Conservation (phyloP, 257 asterid species). For the Solanum chmielewskii region DNA sequence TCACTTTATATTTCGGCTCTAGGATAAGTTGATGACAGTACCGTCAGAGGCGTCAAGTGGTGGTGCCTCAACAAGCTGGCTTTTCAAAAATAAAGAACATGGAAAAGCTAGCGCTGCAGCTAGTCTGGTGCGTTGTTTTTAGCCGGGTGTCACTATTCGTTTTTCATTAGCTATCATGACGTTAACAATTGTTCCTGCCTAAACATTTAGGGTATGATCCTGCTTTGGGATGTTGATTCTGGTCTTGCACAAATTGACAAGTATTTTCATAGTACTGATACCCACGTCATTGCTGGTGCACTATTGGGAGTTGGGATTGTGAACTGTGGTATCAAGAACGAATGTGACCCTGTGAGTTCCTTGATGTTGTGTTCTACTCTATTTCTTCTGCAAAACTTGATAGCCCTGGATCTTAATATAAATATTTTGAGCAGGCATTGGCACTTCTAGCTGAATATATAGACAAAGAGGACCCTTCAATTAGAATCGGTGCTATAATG, state of each 20-base stretch:
- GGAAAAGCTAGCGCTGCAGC: slow-evolving; percentile 98
- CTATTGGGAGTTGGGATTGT: slow-evolving; percentile 92
- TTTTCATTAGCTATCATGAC: not conserved
- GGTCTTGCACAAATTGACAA: slow-evolving; percentile 96
- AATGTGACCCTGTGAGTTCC: slow-evolving; percentile 85
- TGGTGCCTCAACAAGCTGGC: slow-evolving; percentile 82
- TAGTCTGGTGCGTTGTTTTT: slow-evolving; percentile 51
- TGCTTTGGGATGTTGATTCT: slow-evolving; percentile 92
- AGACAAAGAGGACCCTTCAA: slow-evolving; percentile 62
- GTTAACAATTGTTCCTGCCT: slow-evolving; percentile 3
- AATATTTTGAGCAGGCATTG: slow-evolving; percentile 47
- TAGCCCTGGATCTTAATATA: not conserved
- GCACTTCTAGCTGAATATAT: slow-evolving; percentile 77
- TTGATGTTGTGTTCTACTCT: not conserved
- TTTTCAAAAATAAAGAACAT: slow-evolving; percentile 84
- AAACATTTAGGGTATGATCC: slow-evolving; percentile 70
- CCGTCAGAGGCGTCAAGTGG: slow-evolving; percentile 70
- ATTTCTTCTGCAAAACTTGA: not conserved
- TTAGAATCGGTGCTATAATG: slow-evolving; percentile 93
- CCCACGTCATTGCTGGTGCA: slow-evolving; percentile 73
- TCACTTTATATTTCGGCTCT: not conserved
- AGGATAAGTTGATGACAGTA: slow-evolving; percentile 90
- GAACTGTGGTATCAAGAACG: slow-evolving; percentile 62
- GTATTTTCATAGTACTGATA: slow-evolving; percentile 75
- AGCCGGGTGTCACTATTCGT: not conserved